Evolutionary conservation across 768 basidiomycete genomes (phyloP).

Genomic region (Boletus rex-veris): DNA sequence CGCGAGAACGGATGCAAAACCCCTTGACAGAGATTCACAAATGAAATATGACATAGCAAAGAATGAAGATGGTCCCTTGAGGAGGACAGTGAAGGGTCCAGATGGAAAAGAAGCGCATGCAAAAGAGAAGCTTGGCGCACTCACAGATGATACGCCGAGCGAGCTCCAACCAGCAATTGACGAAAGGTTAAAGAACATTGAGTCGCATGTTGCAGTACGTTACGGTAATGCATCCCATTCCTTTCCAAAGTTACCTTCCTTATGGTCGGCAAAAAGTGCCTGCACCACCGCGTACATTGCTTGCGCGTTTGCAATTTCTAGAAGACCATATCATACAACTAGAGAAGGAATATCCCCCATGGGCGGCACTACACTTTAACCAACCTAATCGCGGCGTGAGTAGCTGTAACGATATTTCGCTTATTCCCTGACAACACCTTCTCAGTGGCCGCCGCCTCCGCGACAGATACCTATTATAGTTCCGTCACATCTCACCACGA

Average conservation of each 20-base stretch:
- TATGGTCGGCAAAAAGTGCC: slow-evolving; percentile 49
- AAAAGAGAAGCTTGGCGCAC: slow-evolving; percentile 10
- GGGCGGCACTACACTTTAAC: slow-evolving; percentile 87
- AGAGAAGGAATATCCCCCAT: slow-evolving; percentile 82
- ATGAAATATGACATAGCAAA: slow-evolving; percentile 89
- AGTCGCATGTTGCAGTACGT: slow-evolving; percentile 67
- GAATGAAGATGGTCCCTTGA: slow-evolving; percentile 74
- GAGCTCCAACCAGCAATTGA: slow-evolving; percentile 56
- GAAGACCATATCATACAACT: slow-evolving; percentile 76
- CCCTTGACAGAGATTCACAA: slow-evolving; percentile 68
- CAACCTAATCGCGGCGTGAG: slow-evolving; percentile 78
- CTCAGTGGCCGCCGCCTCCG: slow-evolving; percentile 82
- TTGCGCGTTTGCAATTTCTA: slow-evolving; percentile 62
- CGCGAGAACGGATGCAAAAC: slow-evolving; percentile 70
- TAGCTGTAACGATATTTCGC: slow-evolving; percentile 11
- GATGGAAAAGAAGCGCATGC: slow-evolving; percentile 9
- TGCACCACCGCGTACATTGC: slow-evolving; percentile 59
- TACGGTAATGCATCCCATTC: slow-evolving; percentile 51
- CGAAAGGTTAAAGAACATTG: slow-evolving; percentile 63
- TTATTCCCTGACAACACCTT: not conserved
- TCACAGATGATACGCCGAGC: slow-evolving; percentile 34
- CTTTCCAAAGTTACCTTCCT: not conserved
- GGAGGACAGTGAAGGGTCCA: slow-evolving; percentile 47
- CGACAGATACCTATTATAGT: slow-evolving; percentile 76
- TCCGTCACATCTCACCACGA: slow-evolving; percentile 56